Conservation (phyloP, 2,329 filamentous ascomycete genomes). For the Talaromyces funiculosus region DNA sequence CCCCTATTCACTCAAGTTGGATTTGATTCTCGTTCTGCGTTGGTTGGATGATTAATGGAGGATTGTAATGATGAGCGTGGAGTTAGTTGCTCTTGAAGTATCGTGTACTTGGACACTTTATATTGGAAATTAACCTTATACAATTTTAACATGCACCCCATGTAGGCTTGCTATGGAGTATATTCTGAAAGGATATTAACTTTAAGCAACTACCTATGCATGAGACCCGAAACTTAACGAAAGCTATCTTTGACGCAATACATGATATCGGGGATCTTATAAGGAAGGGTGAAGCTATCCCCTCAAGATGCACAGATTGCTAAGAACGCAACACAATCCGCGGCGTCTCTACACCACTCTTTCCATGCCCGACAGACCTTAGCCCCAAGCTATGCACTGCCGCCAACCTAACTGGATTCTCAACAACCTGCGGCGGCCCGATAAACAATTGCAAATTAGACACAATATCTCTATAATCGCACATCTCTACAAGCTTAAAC, state of each 20-base stretch:
- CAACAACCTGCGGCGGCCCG: neutral
- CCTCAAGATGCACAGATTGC: neutral
- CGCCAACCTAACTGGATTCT: neutral
- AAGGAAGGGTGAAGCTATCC: neutral
- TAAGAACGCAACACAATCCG: constrained; percentile 6
- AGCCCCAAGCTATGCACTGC: neutral
- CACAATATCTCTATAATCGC: constrained; percentile 33
- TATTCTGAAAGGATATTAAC: neutral
- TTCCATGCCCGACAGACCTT: neutral
- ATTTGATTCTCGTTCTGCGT: neutral
- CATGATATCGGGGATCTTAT: neutral
- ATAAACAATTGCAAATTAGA: constrained; percentile 11
- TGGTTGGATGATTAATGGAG: neutral
- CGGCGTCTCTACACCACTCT: neutral
- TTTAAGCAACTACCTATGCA: neutral
- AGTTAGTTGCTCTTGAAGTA: neutral
- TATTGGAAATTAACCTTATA: neutral
- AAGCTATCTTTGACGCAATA: neutral
- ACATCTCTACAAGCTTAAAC: constrained; percentile 37
- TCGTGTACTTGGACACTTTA: neutral
- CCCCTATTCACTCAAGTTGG: neutral
- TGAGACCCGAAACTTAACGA: too few species aligned
- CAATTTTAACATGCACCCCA: neutral
- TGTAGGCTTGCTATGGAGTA: neutral
- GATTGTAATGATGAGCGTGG: neutral